phyloP scores from a whole-genome alignment of 2,329 filamentous ascomycete genomes.

The Metarhizium anisopliae region DNA sequence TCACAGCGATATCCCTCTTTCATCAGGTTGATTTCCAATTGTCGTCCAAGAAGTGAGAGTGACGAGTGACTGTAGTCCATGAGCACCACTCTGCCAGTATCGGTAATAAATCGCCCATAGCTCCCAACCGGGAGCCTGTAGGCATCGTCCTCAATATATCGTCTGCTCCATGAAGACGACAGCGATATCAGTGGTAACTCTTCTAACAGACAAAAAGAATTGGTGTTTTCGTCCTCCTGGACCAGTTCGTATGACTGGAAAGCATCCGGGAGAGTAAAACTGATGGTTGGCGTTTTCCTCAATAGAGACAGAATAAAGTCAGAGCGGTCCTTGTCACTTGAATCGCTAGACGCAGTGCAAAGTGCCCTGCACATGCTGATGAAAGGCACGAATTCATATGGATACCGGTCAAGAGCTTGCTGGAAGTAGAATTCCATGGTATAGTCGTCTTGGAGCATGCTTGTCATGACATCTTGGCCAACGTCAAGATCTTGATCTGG shows the following conservation, averaged over 20 bases:
- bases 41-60: slow-evolving; percentile 68
- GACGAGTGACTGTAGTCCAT: slow-evolving; percentile 74
- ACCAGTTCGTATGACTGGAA: slow-evolving; percentile 71
- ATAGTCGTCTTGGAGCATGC: slow-evolving; percentile 26
- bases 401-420: slow-evolving; percentile 68
- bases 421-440: slow-evolving; percentile 53
- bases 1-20: slow-evolving; percentile 45
- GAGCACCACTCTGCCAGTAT: slow-evolving; percentile 66
- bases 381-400: slow-evolving; percentile 76
- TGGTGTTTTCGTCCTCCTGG: slow-evolving; percentile 78
- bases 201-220: slow-evolving; percentile 60
- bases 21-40: slow-evolving; percentile 57
- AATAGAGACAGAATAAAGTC: slow-evolving; percentile 55
- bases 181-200: slow-evolving; percentile 55
- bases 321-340: slow-evolving; percentile 24
- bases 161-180: slow-evolving; percentile 34
- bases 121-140: slow-evolving; percentile 60
- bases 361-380: slow-evolving; percentile 62
- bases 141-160: slow-evolving; percentile 35
- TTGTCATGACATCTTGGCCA: slow-evolving; percentile 24
- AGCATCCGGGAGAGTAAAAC: slow-evolving; percentile 61
- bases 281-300: slow-evolving; percentile 62
- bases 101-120: slow-evolving; percentile 63
- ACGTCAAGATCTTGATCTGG: slow-evolving; percentile 19
- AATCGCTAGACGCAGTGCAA: slow-evolving; percentile 25